Evolutionary conservation across 108 stramenopile species (phyloP), one percentile per base, ranked within the genome.

Genomic region (Parietichytrium sp.): DNA sequence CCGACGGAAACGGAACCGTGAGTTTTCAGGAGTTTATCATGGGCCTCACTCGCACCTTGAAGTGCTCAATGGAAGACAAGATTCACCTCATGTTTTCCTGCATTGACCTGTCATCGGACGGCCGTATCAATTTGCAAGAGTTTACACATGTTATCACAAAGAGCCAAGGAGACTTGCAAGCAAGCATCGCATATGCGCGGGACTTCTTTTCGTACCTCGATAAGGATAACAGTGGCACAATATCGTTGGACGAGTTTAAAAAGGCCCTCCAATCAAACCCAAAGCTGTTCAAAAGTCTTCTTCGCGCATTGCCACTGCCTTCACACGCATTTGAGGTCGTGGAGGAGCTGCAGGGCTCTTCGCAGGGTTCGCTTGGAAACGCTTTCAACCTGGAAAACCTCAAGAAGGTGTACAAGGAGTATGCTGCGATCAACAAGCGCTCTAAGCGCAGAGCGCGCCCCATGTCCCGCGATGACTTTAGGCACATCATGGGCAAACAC

Each of bases 291-390:
- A 72, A 72, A 25, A 72, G 61, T 25, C 33, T 72, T 6, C 61
- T 72, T 12, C 61, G 61, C 33, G 61, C 61, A 12, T 25, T 72
- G 42, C 61, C 61, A 6, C 20, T 72, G 42, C 61, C 61, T 16
- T 45, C 61, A 10, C 36, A 33, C n/a, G 61, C 61, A 6, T 6
- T 72, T 7, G 61, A 38, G 23, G 61, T 72, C 6, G 45, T 72
- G 61, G 61, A 72, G 42, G 61, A 72, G 42, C 2, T 72, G 33
- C 61, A 72, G 61, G n/a, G n/a, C n/a, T 45, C 38, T 42, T 72
- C 61, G 42, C 61, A 72, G 42, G n/a, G 33, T 33, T 15, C 8
- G n/a, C 8, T 8, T 12, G 33, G 20, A 16, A 42, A 45, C 0
- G 33, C 29, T 0, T 72, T 72, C 45, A 45, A 33, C n/a, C 42